Percentiles rank a stretch among this genome's conserved stretches.
Conservation (phyloP, 257 asterid species). For the Orobanche coerulescens region DNA sequence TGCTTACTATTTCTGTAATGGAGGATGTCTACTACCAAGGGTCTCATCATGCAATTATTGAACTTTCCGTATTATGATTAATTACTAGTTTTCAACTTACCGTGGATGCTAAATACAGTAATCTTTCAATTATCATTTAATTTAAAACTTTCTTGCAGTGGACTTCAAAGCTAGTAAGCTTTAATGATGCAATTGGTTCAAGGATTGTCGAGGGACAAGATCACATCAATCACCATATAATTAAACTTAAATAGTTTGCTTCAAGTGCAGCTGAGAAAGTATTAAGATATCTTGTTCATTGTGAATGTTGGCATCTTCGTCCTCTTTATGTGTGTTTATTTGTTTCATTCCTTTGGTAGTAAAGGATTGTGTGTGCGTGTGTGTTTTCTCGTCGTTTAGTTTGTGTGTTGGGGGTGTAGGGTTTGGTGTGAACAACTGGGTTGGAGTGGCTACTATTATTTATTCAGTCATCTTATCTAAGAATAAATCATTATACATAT, state of each 20-base stretch:
- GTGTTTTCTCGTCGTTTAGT: neutral
- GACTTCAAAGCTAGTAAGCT: slow-evolving; percentile 7
- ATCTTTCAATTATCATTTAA: neutral
- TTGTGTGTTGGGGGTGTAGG: neutral
- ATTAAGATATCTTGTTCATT: slow-evolving; percentile 10
- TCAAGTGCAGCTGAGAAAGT: neutral
- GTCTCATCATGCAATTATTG: slow-evolving; percentile 1
- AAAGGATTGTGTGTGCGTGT: neutral
- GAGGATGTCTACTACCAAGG: slow-evolving; percentile 3
- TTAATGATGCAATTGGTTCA: neutral
- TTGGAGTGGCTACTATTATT: neutral
- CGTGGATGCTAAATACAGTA: neutral
- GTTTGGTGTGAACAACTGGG: neutral
- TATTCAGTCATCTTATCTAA: neutral
- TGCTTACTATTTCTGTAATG: neutral
- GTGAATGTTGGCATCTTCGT: neutral
- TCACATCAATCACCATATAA: neutral
- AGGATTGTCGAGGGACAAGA: slow-evolving; percentile 3
- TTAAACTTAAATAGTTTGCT: slow-evolving; percentile 1
- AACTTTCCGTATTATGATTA: neutral
- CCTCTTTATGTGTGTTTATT: slow-evolving; percentile 3
- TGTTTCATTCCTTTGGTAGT: neutral
- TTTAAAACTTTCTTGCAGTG: slow-evolving; percentile 5
- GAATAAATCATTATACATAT: neutral
- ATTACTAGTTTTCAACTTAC: neutral